Base-by-base conservation (phyloP, 106 monocot genomes). In the Gastrodia elata region DNA sequence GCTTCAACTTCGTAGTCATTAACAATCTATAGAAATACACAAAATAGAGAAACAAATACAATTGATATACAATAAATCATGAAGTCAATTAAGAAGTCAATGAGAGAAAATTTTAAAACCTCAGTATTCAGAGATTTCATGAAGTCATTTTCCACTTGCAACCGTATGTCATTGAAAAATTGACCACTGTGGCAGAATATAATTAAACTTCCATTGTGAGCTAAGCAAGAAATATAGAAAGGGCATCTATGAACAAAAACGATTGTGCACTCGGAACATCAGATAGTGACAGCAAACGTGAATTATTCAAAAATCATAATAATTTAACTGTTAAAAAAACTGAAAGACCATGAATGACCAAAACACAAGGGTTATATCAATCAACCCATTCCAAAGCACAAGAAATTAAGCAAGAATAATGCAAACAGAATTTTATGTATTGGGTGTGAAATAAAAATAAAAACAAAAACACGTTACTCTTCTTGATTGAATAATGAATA, bases 121-220 rank as follows among this genome's bases (percentile, higher is more conserved):
- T 97, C 92, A 68, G 79, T 74, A 57, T 93, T 76, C 55, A 92
- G 77, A 22, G 84, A 90, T 41, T 86, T 90, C 69, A 80, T 71
- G 74, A 97, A 97, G 61, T 97, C 96, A 79, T 93, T 84, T 80
- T 92, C 92, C 79, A 97, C 70, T 65, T 97, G 96, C 22, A 70
- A 77, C 22, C 41, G 74, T 28, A 97, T 86, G 43, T 97, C 92
- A 40, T 83, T 68, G 76, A 71, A 90, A 73, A 97, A 97, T 67
- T 92, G 96, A 3, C 76, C 84, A 82, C 96, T 92, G 81, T 20
- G 82, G 73, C 5, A 75, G 25, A 76, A 55, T 52, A 39, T 8
- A 49, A 40, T 41, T 36, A n/a, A 25, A 69, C 67, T 67, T 67
- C 37, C 13, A 34, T n/a, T 67, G 67, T 37, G 10, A 35, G 38